Evolutionary conservation across 805 yeast species (phyloP).

Genomic region (Cephaloascus fragrans): DNA sequence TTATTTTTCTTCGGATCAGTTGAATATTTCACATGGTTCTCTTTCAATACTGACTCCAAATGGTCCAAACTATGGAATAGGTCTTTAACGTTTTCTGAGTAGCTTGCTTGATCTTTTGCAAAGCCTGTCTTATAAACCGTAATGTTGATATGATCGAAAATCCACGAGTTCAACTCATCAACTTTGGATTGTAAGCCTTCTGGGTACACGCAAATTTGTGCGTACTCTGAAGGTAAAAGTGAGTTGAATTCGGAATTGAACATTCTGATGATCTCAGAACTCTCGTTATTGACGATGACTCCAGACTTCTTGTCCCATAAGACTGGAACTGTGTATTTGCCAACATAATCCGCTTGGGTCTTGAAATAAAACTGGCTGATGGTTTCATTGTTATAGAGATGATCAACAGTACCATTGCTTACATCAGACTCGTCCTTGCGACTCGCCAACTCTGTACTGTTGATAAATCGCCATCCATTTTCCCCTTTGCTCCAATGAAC

Average conservation of each 20-base stretch:
- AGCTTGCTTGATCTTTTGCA: slow-evolving; percentile 74
- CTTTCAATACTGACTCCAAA: too few relatives aligned
- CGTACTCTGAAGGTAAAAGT: slow-evolving; percentile 36
- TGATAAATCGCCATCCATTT: slow-evolving; percentile 82
- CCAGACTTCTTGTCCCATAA: slow-evolving; percentile 79
- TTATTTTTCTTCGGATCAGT: slow-evolving; percentile 13
- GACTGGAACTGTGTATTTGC: slow-evolving; percentile 88
- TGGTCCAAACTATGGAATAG: too few relatives aligned
- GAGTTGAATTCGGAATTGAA: slow-evolving; percentile 65
- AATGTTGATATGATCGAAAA: slow-evolving; percentile 77
- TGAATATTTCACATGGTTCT: too few relatives aligned
- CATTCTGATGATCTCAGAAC: slow-evolving; percentile 82
- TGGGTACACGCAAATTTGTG: slow-evolving; percentile 57
- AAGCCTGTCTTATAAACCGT: slow-evolving; percentile 94
- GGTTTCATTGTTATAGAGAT: slow-evolving; percentile 47
- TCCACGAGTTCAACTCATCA: slow-evolving; percentile 76
- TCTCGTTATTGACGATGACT: slow-evolving; percentile 87
- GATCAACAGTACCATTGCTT: slow-evolving; percentile 24
- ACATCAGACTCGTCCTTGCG: slow-evolving; percentile 44
- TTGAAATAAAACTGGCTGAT: slow-evolving; percentile 65
- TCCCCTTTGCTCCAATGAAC: slow-evolving; percentile 88
- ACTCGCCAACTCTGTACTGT: slow-evolving; percentile 34
- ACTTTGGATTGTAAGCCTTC: slow-evolving; percentile 39
- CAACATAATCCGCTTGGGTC: slow-evolving; percentile 66
- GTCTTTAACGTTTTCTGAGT: slow-evolving; percentile 57